These are phyloP conservation scores for Saturnispora ahearnii DNA, from an alignment of 805 yeast species.

Conservation along the genomic window DNA sequence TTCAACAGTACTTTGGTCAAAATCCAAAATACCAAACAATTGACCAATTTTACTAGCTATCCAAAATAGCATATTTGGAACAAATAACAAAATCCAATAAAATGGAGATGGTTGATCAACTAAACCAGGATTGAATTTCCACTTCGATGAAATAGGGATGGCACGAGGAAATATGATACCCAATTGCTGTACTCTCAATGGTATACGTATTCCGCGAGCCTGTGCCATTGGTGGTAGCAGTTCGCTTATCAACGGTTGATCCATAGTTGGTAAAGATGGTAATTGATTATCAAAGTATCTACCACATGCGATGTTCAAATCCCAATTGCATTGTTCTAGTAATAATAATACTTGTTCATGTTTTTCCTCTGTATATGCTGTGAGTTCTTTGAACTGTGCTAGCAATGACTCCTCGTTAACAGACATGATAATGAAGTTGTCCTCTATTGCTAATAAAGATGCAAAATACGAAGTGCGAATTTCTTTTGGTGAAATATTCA, in stretches of 20 bases:
- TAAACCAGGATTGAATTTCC: conserved; percentile 30
- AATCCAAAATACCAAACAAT: conserved; percentile 26
- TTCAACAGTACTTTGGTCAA: conserved; percentile 23
- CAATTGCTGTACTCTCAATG: conserved; percentile 8
- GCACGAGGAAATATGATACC: conserved; percentile 31
- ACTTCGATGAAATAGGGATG: conserved; percentile 27
- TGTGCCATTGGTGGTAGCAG: neutral
- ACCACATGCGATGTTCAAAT: conserved; percentile 51
- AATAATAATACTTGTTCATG: conserved; percentile 38
- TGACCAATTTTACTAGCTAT: conserved; percentile 30
- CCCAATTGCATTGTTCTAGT: conserved; percentile 46
- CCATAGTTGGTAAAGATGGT: neutral
- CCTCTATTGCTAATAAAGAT: neutral
- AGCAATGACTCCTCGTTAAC: conserved; percentile 35
- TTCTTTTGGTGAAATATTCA: no score
- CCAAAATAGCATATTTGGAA: conserved; percentile 44
- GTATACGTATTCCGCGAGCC: conserved; percentile 9
- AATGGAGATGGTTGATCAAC: conserved; percentile 23
- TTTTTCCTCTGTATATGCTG: conserved; percentile 38
- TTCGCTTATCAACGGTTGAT: neutral
- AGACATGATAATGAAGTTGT: conserved; percentile 3
- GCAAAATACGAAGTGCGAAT: neutral
- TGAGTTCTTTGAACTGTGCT: conserved; percentile 41
- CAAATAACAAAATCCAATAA: conserved; percentile 41
- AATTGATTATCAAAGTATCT: conserved; percentile 46